Evolutionary conservation across 768 basidiomycete genomes (phyloP), one percentile per base, ranked within the genome.

Genomic region (Boletus vermiculosoides): DNA sequence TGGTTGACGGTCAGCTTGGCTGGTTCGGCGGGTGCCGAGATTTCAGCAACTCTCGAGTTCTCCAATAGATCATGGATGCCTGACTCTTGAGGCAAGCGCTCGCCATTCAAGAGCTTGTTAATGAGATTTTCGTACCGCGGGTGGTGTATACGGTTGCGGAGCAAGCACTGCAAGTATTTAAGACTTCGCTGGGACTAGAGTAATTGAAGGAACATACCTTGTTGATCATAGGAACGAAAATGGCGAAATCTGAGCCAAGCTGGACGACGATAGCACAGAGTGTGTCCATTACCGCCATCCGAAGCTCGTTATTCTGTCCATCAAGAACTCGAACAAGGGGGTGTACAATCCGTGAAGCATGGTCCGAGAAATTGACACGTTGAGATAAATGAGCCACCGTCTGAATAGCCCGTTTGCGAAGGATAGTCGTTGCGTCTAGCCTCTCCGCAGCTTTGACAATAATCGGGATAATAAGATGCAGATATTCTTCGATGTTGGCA

Each of bases 171-270:
- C 41, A 31, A 33, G 36, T 31, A 58, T 34, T 34, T 58, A 36
- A 53, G 59, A 44, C n/a, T 39, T 39, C 5, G 10, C 31, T 40
- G 3, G 18, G 52, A 53, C 22, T 23, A 37, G 54, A 33, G 33
- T 15, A 11, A 33, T 23, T 31, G 31, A 54, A 30, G 30, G 31
- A 42, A 41, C 50, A 12, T 62, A 91, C 95, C 81, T 98, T 98
- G 72, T 93, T 93, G 61, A 99, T 91, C 63, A 95, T 95, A 0
- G 97, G 94, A 36, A 98, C 91, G 65, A 98, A 99, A 44, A 99
- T 93, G 4, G 97, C 94, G 63, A 95, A 99, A 70, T 98, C 96
- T 0, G 95, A 87, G 1, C 95, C 95, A 51, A 99, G 84, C 66
- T 99, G 97, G 37, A 93, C 80, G 39, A 98, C 87, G 40, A 98